Conservation (phyloP, 2,329 filamentous ascomycete species). For the Penicillium oxalicum region DNA sequence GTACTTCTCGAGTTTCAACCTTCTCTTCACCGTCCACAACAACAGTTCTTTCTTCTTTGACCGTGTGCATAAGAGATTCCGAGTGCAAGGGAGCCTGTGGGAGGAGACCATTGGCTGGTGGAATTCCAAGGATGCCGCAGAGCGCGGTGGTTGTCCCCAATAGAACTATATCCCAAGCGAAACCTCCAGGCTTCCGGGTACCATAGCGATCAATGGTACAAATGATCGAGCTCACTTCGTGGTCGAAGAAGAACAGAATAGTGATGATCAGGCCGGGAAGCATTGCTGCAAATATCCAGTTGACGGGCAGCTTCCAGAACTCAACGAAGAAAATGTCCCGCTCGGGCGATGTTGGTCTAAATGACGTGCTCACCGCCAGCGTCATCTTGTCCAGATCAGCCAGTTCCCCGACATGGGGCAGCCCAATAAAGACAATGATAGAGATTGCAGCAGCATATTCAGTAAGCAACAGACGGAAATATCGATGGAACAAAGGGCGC, state of each 20-base stretch:
- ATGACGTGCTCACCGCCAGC: constrained; percentile 51
- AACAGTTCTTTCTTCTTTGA: constrained; percentile 38
- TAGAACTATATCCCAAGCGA: constrained; percentile 59
- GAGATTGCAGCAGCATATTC: constrained; percentile 63
- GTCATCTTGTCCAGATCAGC: constrained; percentile 53
- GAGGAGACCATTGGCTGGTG: constrained; percentile 59
- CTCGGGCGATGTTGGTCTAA: constrained; percentile 52
- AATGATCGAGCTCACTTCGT: constrained; percentile 64
- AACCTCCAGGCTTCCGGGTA: constrained; percentile 56
- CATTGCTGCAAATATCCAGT: constrained; percentile 57
- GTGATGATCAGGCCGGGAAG: constrained; percentile 60
- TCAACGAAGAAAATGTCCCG: constrained; percentile 54
- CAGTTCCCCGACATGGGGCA: constrained; percentile 58
- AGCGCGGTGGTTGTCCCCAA: constrained; percentile 58
- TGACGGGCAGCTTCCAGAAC: constrained; percentile 57
- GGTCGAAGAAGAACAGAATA: constrained; percentile 62
- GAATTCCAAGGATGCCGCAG: constrained; percentile 61
- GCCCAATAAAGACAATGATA: constrained; percentile 59
- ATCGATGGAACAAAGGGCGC: constrained; percentile 57
- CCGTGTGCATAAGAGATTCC: constrained; percentile 55
- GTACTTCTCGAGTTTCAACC: constrained; percentile 34
- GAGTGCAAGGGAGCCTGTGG: constrained; percentile 63
- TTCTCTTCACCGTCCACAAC: constrained; percentile 35
- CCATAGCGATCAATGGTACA: constrained; percentile 59
- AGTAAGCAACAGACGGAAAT: constrained; percentile 54